Base-by-base conservation (phyloP, 352 stramenopile genomes). In the Globisporangium nunn region DNA sequence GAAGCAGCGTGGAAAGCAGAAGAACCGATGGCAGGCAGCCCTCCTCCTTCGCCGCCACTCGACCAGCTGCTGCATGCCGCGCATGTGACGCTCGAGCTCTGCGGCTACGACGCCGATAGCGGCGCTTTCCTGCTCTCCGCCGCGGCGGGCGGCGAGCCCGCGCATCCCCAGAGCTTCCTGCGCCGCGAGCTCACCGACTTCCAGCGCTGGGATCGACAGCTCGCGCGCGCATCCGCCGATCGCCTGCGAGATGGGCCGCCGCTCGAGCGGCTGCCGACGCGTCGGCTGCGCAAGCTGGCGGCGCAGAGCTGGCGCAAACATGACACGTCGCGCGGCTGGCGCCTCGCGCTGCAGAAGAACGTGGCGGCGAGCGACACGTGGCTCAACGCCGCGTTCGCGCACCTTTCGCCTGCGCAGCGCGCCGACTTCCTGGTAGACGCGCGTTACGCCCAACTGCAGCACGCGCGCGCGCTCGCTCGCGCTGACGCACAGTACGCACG, bases 341-440 rank as follows among this genome's bases (percentile, higher is more conserved):
- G 73, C 10, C 4, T 73, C 2, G 78, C 89, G 63, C 53, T 90
- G 11, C 60, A 78, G 62, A 92, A 90, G 68, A 88, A 72, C 54
- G 70, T 86, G 41, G 48, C 31, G 1, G 57, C 60, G 43, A 86
- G 74, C 41, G 74, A 90, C 23, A 47, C 64, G 45, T 92, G 82
- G 82, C 28, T 90, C 39, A 78, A 76, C 50, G 50, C 29, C 11
- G 66, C 70, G 31, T 70, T 89, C 41, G 37, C n/a, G 2, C 51
- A 52, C 40, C 63, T 84, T 12, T 31, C 69, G 2, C 10, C 14
- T 11, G 51, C 61, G 10, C 62, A 70, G 39, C 67, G 70, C 5
- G 29, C 48, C 29, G 59, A 62, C 41, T 92, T 92, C 43, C 56
- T 87, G 33, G 61, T 86, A 50, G 66, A 84, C 29, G 65, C 72